Conservation (phyloP, 768 basidiomycete species). For the Boletellus ananas region DNA sequence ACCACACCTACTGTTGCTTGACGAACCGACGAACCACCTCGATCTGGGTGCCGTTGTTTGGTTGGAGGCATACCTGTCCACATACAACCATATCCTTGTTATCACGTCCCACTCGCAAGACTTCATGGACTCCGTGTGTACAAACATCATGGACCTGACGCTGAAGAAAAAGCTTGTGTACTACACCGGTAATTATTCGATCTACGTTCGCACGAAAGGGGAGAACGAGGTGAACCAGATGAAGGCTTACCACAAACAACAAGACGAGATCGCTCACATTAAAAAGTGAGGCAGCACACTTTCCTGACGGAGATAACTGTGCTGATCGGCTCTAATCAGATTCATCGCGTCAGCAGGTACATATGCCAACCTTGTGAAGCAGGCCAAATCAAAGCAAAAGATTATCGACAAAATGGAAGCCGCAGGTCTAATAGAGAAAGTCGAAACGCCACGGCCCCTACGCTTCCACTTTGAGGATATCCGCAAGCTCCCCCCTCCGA, state of each 20-base stretch:
- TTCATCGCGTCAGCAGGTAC: conserved; percentile 99
- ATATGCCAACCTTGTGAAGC: conserved; percentile 97
- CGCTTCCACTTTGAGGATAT: conserved; percentile 97
- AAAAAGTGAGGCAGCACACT: conserved; percentile 66
- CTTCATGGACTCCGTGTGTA: conserved; percentile 98
- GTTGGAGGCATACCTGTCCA: conserved; percentile 96
- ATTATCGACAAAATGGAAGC: conserved; percentile 99
- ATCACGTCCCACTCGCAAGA: conserved; percentile 99
- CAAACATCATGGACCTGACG: conserved; percentile 97
- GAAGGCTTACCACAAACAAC: conserved; percentile 99
- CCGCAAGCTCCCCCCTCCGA: conserved; percentile 89
- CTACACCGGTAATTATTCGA: conserved; percentile 94
- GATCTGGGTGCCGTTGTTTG: conserved; percentile 98
- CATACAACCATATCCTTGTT: conserved; percentile 98
- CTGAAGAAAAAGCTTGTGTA: conserved; percentile 89
- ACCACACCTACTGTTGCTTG: conserved; percentile 91
- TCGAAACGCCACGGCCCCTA: conserved; percentile 69
- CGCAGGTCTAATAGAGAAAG: conserved; percentile 91
- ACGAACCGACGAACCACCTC: conserved; percentile 90
- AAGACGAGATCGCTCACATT: conserved; percentile 97
- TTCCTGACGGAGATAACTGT: neutral
- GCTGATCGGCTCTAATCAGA: conserved; percentile 34
- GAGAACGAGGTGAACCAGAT: conserved; percentile 99
- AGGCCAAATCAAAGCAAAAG: conserved; percentile 99
- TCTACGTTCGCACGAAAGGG: conserved; percentile 91